Percentiles rank a stretch among this genome's conserved stretches.
Evolutionary conservation across 1,139 yeast species (phyloP).

Genomic region (Magnusiomyces starmeri): DNA sequence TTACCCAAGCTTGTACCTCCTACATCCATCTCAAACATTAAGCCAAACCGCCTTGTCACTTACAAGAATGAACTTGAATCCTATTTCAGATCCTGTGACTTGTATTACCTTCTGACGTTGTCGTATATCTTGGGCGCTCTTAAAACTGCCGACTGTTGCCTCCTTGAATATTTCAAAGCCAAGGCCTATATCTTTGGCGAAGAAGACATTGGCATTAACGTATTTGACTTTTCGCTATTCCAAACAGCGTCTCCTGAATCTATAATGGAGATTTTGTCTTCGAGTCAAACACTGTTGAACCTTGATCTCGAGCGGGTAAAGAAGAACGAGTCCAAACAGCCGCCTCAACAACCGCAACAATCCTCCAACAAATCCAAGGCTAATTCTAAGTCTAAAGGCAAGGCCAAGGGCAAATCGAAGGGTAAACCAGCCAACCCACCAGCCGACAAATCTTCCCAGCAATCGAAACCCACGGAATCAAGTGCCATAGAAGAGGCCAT

Average conservation of each 20-base stretch:
- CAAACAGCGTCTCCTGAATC: not conserved
- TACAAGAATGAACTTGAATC: not conserved
- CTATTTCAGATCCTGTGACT: not conserved
- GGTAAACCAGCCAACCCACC: not conserved
- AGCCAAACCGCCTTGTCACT: not conserved
- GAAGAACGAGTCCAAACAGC: not conserved
- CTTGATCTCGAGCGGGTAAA: not conserved
- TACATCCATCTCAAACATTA: not conserved
- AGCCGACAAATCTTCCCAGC: not conserved
- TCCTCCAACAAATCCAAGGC: not conserved
- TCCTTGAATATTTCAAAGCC: not conserved
- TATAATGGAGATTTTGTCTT: not conserved
- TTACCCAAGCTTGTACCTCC: not conserved
- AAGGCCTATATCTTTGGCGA: not conserved
- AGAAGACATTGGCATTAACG: slow-evolving; percentile 2
- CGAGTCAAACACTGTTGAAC: not conserved
- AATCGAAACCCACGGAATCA: not conserved
- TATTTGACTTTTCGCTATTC: not conserved
- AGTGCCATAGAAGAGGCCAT: not conserved
- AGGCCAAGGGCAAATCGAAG: not conserved
- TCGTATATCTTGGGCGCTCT: slow-evolving; percentile 1
- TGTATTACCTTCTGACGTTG: not conserved
- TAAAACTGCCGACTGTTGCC: slow-evolving; percentile 1
- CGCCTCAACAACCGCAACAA: not conserved
- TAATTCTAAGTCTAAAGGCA: not conserved